phyloP scores from a whole-genome alignment of 1,284 basidiomycete species.

The Ustilago curta region DNA sequence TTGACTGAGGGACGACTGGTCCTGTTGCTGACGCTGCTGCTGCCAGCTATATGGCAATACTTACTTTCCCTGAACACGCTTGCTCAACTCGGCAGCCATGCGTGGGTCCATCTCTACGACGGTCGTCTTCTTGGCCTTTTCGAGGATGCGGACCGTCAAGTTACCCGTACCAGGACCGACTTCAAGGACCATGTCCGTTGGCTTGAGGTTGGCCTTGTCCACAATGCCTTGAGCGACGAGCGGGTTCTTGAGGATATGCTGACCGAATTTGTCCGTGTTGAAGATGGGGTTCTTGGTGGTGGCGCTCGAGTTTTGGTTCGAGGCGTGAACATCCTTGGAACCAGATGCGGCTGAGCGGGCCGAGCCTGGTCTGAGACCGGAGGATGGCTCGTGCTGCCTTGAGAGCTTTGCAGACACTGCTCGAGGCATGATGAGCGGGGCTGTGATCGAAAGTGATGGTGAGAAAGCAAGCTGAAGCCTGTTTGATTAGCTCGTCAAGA shows the following conservation, averaged over 20 bases:
- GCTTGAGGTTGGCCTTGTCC: constrained; percentile 86
- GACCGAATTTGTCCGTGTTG: constrained; percentile 92
- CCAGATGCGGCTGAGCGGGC: constrained; percentile 69
- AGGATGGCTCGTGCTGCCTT: constrained; percentile 79
- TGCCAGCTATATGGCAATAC: constrained; percentile 70
- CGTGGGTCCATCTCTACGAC: constrained; percentile 99
- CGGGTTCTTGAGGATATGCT: constrained; percentile 97
- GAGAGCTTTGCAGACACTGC: constrained; percentile 87
- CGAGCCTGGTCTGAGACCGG: constrained; percentile 72
- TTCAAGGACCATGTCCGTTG: constrained; percentile 95
- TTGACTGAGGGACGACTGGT: constrained; percentile 1
- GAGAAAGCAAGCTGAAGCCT: not conserved
- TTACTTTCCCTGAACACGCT: constrained; percentile 97
- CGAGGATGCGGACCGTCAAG: constrained; percentile 91
- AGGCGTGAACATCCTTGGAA: constrained; percentile 52
- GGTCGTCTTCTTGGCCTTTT: constrained; percentile 90
- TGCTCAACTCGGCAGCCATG: constrained; percentile 97
- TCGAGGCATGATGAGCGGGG: constrained; percentile 80
- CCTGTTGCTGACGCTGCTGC: constrained; percentile 1
- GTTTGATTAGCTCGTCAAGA: not conserved
- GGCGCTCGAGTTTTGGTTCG: constrained; percentile 57
- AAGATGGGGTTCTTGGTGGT: constrained; percentile 69
- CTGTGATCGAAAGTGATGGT: constrained; percentile 17
- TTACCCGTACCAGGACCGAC: constrained; percentile 99
- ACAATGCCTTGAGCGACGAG: constrained; percentile 79